phyloP scores from a whole-genome alignment of 2,329 filamentous ascomycete genomes.

The Sporothrix brasiliensis region DNA sequence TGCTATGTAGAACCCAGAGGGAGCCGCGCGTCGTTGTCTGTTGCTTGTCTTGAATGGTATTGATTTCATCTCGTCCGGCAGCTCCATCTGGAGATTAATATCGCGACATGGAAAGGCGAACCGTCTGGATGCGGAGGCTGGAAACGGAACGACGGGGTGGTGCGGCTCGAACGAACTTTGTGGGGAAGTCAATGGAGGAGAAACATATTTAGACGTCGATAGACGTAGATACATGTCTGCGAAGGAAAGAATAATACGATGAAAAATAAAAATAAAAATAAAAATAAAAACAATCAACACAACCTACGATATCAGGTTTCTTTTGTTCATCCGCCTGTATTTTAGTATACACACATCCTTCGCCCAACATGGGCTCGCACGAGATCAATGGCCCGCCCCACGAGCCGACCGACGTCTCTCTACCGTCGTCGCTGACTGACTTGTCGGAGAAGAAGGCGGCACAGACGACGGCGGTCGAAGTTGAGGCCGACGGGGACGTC shows the following conservation, averaged over 20 bases:
- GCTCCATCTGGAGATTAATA: constrained; percentile 23
- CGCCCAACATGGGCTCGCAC: constrained; percentile 18
- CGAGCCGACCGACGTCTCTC: neutral
- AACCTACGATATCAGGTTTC: neutral
- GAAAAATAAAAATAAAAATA: neutral
- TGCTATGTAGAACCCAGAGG: neutral
- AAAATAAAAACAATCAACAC: neutral
- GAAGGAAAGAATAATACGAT: neutral
- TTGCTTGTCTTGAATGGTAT: neutral
- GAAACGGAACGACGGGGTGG: too few species aligned
- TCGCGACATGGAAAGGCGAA: neutral
- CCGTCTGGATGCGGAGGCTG: neutral
- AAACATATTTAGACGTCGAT: constrained; percentile 16
- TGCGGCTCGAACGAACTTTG: constrained; percentile 7
- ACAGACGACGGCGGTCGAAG: neutral
- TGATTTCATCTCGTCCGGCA: neutral
- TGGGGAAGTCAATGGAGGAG: constrained; percentile 1
- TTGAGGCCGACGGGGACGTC: neutral
- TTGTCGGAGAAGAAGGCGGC: constrained; percentile 36
- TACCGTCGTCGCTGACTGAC: constrained; percentile 21
- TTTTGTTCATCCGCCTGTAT: neutral
- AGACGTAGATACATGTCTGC: neutral
- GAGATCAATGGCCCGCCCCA: constrained; percentile 21
- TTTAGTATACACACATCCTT: neutral
- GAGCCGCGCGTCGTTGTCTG: constrained; percentile 27